Base-by-base conservation (phyloP, 768 basidiomycete species). In the Agrocybe pediades region DNA sequence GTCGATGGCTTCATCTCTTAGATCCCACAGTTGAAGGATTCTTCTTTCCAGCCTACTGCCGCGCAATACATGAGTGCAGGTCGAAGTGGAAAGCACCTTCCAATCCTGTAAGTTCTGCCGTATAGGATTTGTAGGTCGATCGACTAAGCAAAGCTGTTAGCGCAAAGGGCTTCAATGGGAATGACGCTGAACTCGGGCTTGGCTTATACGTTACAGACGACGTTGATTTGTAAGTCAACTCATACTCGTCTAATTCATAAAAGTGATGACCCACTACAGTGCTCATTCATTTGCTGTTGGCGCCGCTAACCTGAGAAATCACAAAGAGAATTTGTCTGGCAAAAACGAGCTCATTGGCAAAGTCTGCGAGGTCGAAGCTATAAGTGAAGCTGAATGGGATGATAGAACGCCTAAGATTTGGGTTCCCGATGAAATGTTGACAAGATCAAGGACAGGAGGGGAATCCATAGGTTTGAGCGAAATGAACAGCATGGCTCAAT, bases 181-280 rank as follows among this genome's bases (percentile, higher is more conserved):
- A 41, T 4, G 49, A 51, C 19, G 49, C 49, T 21, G 49, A 51
- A 21, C 49, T 51, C 27, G 49, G 49, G 16, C 49, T 41, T 43
- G 49, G 49, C 9, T 19, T 51, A 19, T 51, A 51, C 19, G 42
- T 51, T 13, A 51, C 49, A 9, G 49, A 51, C n/a, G n/a, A n/a
- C n/a, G n/a, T n/a, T n/a, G n/a, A n/a, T n/a, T n/a, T n/a, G n/a
- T n/a, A n/a, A n/a, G n/a, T n/a, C n/a, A n/a, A n/a, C n/a, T n/a
- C 41, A 51, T 20, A 27, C 41, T 11, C 17, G 43, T n/a, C n/a
- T n/a, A n/a, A n/a, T 11, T 42, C 42, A 41, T 51, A 42, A 42
- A 41, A 21, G n/a, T n/a, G n/a, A n/a, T 15, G 16, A 26, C 11
- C n/a, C 4, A 19, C 16, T 2, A 13, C 19, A 51, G 49, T 43